Percentiles rank a stretch among this genome's conserved stretches.
Evolutionary conservation across 164 flowering plant genomes (phyloP).

Genomic region (Aristolochia contorta): DNA sequence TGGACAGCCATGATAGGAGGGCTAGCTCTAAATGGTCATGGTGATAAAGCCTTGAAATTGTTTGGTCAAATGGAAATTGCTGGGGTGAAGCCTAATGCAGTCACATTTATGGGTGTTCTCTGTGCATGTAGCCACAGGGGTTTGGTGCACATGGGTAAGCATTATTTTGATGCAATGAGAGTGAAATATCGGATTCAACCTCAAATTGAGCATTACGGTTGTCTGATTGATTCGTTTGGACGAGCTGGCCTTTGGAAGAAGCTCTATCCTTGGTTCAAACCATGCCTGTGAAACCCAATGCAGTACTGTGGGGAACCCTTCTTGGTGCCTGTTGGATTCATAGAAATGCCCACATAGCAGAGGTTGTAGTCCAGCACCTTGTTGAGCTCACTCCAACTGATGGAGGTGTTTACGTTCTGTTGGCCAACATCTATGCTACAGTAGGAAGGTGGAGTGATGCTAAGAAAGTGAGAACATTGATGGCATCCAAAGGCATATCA

Average conservation of each 20-base stretch:
- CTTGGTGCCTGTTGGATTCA: conserved; percentile 13
- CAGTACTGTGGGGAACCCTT: conserved; percentile 8
- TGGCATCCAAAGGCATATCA: conserved; percentile 8
- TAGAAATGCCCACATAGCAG: neutral
- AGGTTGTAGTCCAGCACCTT: conserved; percentile 1
- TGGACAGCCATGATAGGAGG: conserved; percentile 14
- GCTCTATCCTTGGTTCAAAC: conserved; percentile 4
- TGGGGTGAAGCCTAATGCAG: conserved; percentile 10
- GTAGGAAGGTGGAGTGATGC: conserved; percentile 13
- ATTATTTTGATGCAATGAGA: conserved; percentile 8
- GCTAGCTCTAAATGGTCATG: conserved; percentile 10
- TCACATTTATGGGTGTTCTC: conserved; percentile 11
- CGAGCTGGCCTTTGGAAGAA: conserved; percentile 10
- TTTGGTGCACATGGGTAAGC: conserved; percentile 5
- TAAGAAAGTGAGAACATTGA: conserved; percentile 4
- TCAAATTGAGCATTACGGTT: conserved; percentile 14
- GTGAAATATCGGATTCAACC: conserved; percentile 4
- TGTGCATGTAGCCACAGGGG: conserved; percentile 13
- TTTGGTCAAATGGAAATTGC: conserved; percentile 7
- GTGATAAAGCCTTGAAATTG: conserved; percentile 10
- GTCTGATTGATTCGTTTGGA: conserved; percentile 12
- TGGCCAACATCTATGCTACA: conserved; percentile 7
- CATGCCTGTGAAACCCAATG: conserved; percentile 8
- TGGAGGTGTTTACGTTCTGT: conserved; percentile 5
- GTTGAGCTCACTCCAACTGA: conserved; percentile 8